phyloP scores from a whole-genome alignment of 768 basidiomycete species.

The Amanita pseudoporphyria region DNA sequence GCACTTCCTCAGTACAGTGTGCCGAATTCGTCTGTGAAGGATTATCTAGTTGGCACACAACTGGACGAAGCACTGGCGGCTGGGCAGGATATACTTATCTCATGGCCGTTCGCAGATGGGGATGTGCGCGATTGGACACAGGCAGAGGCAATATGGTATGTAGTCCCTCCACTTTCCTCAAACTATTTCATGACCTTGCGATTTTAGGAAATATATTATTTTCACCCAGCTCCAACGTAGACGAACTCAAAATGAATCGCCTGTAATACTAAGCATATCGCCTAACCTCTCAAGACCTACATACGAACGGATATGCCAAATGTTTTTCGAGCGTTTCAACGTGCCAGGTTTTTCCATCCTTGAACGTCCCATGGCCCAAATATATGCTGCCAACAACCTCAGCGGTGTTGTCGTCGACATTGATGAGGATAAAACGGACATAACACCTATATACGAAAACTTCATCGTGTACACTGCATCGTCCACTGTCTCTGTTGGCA shows the following conservation, averaged over 20 bases:
- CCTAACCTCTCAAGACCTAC: constrained; percentile 55
- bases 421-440: constrained; percentile 63
- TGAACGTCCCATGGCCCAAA: constrained; percentile 76
- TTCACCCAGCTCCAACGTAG: constrained; percentile 67
- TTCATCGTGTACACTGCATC: constrained; percentile 46
- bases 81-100: constrained; percentile 64
- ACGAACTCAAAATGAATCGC: constrained; percentile 82
- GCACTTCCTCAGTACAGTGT: constrained; percentile 32
- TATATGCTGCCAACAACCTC: constrained; percentile 68
- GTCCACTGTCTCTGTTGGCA: constrained; percentile 53
- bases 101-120: constrained; percentile 76
- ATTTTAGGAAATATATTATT: constrained; percentile 71
- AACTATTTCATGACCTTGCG: neutral
- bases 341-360: constrained; percentile 74
- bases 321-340: constrained; percentile 92
- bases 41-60: constrained; percentile 75
- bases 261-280: constrained; percentile 65
- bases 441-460: constrained; percentile 72
- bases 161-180: constrained; percentile 5
- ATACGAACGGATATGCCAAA: constrained; percentile 67
- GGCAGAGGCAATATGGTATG: constrained; percentile 85
- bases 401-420: constrained; percentile 79
- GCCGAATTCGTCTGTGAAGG: constrained; percentile 47
- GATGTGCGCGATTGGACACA: constrained; percentile 72
- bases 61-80: constrained; percentile 73